Evolutionary conservation across 257 asterid species (phyloP), one percentile per base, ranked within the genome.

Genomic region (Galeopsis tetrahit): DNA sequence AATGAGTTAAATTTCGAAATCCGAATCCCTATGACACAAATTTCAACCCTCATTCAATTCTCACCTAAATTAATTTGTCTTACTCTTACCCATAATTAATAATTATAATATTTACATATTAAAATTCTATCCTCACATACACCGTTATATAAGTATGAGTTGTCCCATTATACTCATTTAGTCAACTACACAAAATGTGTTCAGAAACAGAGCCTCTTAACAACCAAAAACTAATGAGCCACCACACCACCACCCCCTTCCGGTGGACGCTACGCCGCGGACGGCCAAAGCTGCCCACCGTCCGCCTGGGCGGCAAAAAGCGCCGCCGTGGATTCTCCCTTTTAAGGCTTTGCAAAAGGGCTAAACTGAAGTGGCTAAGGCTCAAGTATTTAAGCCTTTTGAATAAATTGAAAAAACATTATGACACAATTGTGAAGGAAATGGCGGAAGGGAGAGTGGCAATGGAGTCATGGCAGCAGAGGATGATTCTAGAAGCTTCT

Each of bases 401-500:
- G 6, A 90, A 81, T 44, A 85, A 80, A 11, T 60, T 92, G 34
- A 90, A 80, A 75, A 79, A 72, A 2, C 82, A 75, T 58, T 92
- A 87, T 66, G 60, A 68, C 0, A 63, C 81, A 1, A 4, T 83
- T 0, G 56, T 83, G 59, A 76, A 79, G 65, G 98, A 90, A 3
- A 5, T 90, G 55, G 38, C 75, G 1, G 86, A 79, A 33, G 90
- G 85, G 9, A 71, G 84, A 14, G 73, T 80, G 28, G 44, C 87
- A n/a, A 34, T 85, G 2, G 86, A 87, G 58, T 56, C 92, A 1
- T 87, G 79, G 72, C 96, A 87, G 1, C 96, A 88, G 65, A 81
- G 90, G 40, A 11, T 90, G 53, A 57, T 87, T n/a, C 60, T 87
- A 36, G 97, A 90, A 67, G 79, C 91, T 31, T 90, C 96, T 3